Percentiles rank a stretch among this genome's conserved stretches.
Conservation (phyloP, 805 yeast genomes). For the Wickerhamiella kazuoi region DNA sequence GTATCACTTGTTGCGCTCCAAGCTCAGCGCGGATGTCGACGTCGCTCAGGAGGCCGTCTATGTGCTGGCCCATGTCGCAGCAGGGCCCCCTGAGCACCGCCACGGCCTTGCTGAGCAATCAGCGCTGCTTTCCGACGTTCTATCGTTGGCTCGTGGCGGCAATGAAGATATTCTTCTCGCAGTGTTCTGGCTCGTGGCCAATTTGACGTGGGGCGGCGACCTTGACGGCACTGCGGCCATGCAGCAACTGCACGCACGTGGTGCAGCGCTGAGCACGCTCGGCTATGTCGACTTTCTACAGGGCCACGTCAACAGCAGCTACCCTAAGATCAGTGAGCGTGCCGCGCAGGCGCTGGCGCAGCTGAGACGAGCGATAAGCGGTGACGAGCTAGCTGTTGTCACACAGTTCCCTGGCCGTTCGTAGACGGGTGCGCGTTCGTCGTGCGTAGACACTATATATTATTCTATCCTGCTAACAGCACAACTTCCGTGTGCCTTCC, state of each 20-base stretch:
- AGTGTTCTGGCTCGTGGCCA: neutral
- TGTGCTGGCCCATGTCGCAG: conserved; percentile 3
- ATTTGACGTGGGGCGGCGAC: neutral
- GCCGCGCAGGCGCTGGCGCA: neutral
- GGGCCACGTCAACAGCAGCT: too few species aligned
- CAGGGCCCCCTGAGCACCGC: conserved; percentile 1
- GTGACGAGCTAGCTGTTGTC: too few species aligned
- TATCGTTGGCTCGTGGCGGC: neutral
- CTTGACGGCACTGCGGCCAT: neutral
- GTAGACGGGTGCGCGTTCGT: too few species aligned
- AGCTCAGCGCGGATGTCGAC: neutral
- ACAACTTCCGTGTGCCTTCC: too few species aligned
- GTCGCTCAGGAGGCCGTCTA: neutral
- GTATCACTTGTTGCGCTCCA: neutral
- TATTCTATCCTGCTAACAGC: too few species aligned
- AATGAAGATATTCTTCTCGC: neutral
- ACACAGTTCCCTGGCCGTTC: too few species aligned
- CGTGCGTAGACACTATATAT: too few species aligned
- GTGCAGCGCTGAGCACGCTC: neutral
- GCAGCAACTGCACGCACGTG: neutral
- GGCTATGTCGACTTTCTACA: neutral
- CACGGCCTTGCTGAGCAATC: neutral
- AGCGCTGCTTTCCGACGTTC: neutral
- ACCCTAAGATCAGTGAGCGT: neutral
- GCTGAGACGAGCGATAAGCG: neutral